Evolutionary conservation across 208 protist genomes (phyloP).

Genomic region (Acanthamoeba healyi): DNA sequence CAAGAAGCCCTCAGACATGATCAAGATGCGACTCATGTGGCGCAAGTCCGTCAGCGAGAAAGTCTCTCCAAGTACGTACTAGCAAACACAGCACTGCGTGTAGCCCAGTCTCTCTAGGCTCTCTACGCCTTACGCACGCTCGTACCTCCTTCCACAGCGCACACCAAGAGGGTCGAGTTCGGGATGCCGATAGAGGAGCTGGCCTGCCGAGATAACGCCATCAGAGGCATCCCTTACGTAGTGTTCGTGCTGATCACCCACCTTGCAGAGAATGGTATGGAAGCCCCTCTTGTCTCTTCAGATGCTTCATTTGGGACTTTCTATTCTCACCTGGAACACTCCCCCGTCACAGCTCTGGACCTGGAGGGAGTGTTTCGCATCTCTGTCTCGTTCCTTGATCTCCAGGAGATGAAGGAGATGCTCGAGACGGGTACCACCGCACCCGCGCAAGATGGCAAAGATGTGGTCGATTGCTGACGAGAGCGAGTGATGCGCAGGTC

Average conservation of each 20-base stretch:
- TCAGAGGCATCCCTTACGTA: slow-evolving; percentile 29
- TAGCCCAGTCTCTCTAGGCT: no score
- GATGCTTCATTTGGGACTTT: neutral
- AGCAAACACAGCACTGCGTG: neutral
- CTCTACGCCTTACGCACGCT: no score
- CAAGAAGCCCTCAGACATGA: neutral
- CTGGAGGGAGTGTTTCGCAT: slow-evolving; percentile 58
- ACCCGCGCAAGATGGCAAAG: neutral
- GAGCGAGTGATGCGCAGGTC: neutral
- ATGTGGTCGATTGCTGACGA: no score
- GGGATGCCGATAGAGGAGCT: slow-evolving; percentile 21
- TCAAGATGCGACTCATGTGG: slow-evolving; percentile 9
- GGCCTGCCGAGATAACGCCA: neutral
- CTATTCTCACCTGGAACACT: neutral
- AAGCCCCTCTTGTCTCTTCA: neutral
- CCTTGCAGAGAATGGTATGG: slow-evolving; percentile 1
- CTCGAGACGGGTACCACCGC: neutral
- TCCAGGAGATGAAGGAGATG: neutral
- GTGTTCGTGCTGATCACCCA: slow-evolving; percentile 32
- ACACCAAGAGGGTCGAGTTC: neutral
- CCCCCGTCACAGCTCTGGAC: neutral
- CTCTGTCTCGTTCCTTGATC: slow-evolving; percentile 17
- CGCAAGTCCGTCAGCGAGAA: neutral
- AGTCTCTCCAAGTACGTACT: neutral
- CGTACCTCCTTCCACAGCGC: neutral